A percentile compares a stretch with the other conserved stretches of the same genome.
These are phyloP conservation scores for Cucurbita pepo DNA, from an alignment of 306 rosid species.

Conservation along the genomic window DNA sequence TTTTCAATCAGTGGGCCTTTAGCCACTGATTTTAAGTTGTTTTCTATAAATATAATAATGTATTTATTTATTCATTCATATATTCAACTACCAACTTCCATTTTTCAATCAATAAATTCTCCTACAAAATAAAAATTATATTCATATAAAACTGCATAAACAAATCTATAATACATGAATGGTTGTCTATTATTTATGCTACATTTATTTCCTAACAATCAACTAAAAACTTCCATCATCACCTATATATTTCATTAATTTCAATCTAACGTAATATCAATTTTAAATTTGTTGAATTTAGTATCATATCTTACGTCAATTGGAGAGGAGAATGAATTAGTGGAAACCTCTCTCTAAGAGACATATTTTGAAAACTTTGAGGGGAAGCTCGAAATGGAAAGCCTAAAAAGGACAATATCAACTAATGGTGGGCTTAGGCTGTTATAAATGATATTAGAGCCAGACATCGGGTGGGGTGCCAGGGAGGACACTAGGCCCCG, in stretches of 20 bases:
- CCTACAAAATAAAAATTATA: neutral
- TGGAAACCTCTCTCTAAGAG: no score
- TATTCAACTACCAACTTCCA: neutral
- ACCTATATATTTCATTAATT: neutral
- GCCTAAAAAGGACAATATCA: no score
- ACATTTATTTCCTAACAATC: neutral
- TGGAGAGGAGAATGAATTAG: no score
- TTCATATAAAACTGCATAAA: neutral
- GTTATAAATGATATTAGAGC: no score
- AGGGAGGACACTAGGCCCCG: no score
- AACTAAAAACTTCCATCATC: neutral
- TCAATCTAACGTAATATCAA: neutral
- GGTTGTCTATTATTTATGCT: neutral
- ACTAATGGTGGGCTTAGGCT: no score
- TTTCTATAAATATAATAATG: neutral
- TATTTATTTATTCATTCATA: neutral
- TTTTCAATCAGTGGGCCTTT: neutral
- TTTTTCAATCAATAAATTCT: neutral
- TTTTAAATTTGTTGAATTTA: no score
- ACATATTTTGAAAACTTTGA: no score
- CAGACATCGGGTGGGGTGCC: no score
- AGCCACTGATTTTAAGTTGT: neutral
- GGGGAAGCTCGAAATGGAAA: no score
- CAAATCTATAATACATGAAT: neutral
- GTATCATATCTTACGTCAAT: no score